Evolutionary conservation across 257 asterid species (phyloP).

Genomic region (Solanum medicagineum): DNA sequence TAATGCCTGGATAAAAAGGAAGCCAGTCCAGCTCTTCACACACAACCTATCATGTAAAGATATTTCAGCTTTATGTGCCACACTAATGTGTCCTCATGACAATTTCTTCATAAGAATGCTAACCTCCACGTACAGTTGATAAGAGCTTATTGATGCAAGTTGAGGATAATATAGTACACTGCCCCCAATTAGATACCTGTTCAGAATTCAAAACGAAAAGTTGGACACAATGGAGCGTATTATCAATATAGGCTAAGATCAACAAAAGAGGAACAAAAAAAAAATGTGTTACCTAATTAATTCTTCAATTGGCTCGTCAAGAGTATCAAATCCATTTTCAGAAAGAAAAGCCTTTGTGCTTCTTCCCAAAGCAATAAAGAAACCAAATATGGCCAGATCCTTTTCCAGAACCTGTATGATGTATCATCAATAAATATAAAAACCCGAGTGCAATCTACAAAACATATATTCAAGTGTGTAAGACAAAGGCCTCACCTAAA

Average conservation of each 20-base stretch:
- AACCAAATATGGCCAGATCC: slow-evolving; percentile 95
- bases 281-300: slow-evolving; percentile 46
- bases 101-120: slow-evolving; percentile 27
- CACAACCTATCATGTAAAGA: slow-evolving; percentile 56
- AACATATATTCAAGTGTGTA: background rate
- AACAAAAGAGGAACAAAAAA: background rate
- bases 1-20: slow-evolving; percentile 79
- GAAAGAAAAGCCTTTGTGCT: slow-evolving; percentile 61
- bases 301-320: slow-evolving; percentile 67
- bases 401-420: slow-evolving; percentile 66
- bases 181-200: slow-evolving; percentile 93
- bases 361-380: slow-evolving; percentile 94
- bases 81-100: background rate
- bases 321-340: slow-evolving; percentile 57
- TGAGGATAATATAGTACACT: slow-evolving; percentile 92
- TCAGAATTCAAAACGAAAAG: background rate
- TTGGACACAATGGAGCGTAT: background rate
- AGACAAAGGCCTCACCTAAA: background rate
- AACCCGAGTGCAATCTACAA: background rate
- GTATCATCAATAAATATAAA: background rate
- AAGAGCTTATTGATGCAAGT: slow-evolving; percentile 90
- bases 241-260: background rate
- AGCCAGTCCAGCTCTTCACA: slow-evolving; percentile 99
- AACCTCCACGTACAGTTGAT: slow-evolving; percentile 99
- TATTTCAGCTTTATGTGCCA: slow-evolving; percentile 12